A percentile compares a stretch with the other conserved stretches of the same genome.
Evolutionary conservation across 2,329 filamentous ascomycete species (phyloP).

Genomic region (Exophiala spinifera): DNA sequence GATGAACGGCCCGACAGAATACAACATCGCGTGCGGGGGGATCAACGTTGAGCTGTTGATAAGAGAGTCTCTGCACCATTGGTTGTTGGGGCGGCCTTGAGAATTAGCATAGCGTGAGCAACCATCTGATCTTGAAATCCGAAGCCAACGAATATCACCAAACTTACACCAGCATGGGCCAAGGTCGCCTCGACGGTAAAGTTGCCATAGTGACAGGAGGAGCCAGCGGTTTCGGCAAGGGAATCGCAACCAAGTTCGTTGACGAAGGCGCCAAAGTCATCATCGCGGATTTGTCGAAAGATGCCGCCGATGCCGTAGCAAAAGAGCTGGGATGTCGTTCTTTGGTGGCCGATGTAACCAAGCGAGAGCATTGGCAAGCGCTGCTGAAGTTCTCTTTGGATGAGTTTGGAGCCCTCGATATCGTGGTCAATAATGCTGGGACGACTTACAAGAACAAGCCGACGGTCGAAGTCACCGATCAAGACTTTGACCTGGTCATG

Average conservation of each 20-base stretch:
- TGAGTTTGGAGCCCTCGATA: constrained; percentile 47
- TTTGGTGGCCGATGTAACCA: constrained; percentile 14
- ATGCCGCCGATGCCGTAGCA: constrained; percentile 10
- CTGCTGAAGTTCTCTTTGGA: constrained; percentile 38
- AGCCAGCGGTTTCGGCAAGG: constrained; percentile 42
- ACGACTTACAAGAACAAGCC: constrained; percentile 45
- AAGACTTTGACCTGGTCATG: constrained; percentile 49
- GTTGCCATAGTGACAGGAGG: constrained; percentile 44
- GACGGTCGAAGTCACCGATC: constrained; percentile 43
- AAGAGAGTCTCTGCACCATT: too few species aligned
- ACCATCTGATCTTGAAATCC: neutral
- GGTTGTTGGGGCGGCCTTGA: too few species aligned
- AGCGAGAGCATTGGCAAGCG: constrained; percentile 28
- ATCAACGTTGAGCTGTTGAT: too few species aligned
- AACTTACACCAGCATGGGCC: neutral
- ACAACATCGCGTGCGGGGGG: too few species aligned
- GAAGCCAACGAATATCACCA: neutral
- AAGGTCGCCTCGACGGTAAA: constrained; percentile 28
- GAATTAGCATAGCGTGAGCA: neutral
- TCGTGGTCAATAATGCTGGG: constrained; percentile 51
- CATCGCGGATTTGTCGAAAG: constrained; percentile 27
- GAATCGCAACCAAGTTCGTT: constrained; percentile 39
- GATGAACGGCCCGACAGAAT: too few species aligned
- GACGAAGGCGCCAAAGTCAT: constrained; percentile 36
- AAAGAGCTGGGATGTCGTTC: constrained; percentile 18